These are phyloP conservation scores for Lanmaoa rubissima DNA, from an alignment of 768 basidiomycete genomes.

Conservation along the genomic window DNA sequence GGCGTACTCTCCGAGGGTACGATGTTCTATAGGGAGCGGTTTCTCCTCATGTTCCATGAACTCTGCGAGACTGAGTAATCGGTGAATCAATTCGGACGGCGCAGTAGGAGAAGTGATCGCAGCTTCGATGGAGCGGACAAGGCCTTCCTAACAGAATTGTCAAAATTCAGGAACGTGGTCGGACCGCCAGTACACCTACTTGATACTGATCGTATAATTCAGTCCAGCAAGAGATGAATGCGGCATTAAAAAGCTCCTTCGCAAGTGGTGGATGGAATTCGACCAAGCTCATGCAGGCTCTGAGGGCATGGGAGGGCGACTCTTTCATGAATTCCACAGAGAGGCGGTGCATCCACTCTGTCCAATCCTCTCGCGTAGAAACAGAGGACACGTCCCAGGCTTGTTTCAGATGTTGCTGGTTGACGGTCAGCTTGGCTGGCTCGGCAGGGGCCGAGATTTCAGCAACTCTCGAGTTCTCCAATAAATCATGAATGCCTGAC, in stretches of 20 bases:
- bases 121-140: constrained; percentile 83
- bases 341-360: constrained; percentile 91
- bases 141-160: constrained; percentile 68
- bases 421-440: constrained; percentile 85
- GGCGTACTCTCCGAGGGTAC: constrained; percentile 91
- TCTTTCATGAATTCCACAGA: constrained; percentile 97
- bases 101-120: constrained; percentile 78
- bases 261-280: constrained; percentile 90
- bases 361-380: constrained; percentile 83
- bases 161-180: not conserved
- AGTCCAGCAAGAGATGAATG: constrained; percentile 96
- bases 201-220: constrained; percentile 97
- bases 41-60: constrained; percentile 99
- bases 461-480: constrained; percentile 63
- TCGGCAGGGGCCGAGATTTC: constrained; percentile 85
- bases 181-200: constrained; percentile 40
- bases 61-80: constrained; percentile 90
- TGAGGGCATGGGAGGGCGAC: constrained; percentile 95
- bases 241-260: constrained; percentile 95
- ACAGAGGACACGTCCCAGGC: constrained; percentile 90
- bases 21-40: constrained; percentile 87
- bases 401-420: constrained; percentile 95
- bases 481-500: constrained; percentile 62
- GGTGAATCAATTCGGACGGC: constrained; percentile 87
- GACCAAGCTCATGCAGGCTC: constrained; percentile 92